A percentile compares a stretch with the other conserved stretches of the same genome.
Conservation (phyloP, 176 grass and related monocot genomes). For the Elaeis guineensis region DNA sequence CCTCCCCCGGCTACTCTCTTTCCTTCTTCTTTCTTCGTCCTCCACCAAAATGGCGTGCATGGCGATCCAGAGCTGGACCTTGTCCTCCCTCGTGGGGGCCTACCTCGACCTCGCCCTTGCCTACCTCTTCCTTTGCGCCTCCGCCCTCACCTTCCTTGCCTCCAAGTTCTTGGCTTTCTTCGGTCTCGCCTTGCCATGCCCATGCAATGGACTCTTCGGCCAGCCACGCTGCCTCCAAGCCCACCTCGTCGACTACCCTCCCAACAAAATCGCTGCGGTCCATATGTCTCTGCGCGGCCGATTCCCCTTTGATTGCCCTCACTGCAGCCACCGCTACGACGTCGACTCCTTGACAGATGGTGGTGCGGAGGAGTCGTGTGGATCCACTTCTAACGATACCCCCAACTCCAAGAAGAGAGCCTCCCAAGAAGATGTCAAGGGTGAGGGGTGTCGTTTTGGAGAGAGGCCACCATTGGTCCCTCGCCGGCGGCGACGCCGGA, state of each 20-base stretch:
- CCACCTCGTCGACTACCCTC: constrained; percentile 1
- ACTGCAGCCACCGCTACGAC: background rate
- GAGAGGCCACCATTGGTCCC: background rate
- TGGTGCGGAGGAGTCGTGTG: constrained; percentile 3
- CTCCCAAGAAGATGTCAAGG: background rate
- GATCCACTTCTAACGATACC: background rate
- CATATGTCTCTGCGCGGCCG: background rate
- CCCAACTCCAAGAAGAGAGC: background rate
- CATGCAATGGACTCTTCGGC: constrained; percentile 36
- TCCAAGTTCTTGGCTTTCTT: constrained; percentile 21
- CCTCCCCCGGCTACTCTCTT: no score
- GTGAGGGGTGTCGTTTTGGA: background rate
- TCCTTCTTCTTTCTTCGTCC: no score
- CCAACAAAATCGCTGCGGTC: background rate
- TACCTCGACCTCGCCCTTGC: constrained; percentile 45
- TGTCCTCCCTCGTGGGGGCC: constrained; percentile 30
- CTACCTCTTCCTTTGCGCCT: constrained; percentile 48
- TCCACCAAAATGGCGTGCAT: no score
- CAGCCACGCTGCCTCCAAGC: constrained; percentile 28
- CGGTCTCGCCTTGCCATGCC: constrained; percentile 35
- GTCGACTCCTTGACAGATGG: background rate
- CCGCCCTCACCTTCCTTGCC: constrained; percentile 12
- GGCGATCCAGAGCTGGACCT: constrained; percentile 33
- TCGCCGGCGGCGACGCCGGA: background rate
- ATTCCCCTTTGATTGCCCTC: constrained; percentile 1